phyloP scores from a whole-genome alignment of 2,329 filamentous ascomycete species.

The Dactylonectria macrodidyma region DNA sequence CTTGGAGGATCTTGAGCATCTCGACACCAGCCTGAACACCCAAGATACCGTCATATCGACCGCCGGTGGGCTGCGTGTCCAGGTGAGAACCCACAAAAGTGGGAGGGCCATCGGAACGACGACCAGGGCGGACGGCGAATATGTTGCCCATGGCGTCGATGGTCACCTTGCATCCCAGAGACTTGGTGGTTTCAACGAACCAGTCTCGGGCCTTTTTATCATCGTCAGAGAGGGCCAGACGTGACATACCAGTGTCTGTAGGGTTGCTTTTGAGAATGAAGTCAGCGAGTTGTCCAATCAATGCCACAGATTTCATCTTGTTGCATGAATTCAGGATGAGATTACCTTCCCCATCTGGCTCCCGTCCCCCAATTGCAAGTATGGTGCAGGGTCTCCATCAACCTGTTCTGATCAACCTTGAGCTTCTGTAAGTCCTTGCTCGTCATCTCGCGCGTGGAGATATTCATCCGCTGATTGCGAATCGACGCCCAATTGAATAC shows the following conservation, averaged over 20 bases:
- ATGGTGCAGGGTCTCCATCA: conserved; percentile 44
- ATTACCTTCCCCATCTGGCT: conserved; percentile 42
- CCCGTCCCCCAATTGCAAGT: conserved; percentile 43
- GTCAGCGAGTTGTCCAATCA: neutral
- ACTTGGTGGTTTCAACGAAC: conserved; percentile 77
- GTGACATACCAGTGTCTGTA: conserved; percentile 82
- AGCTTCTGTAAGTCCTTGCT: conserved; percentile 36
- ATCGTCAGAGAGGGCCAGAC: conserved; percentile 80
- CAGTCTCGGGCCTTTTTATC: conserved; percentile 84
- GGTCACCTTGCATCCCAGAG: conserved; percentile 76
- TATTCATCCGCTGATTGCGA: conserved; percentile 20
- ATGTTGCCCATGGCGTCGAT: conserved; percentile 86
- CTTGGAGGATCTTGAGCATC: conserved; percentile 77
- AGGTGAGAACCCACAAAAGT: conserved; percentile 79
- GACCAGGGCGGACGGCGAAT: conserved; percentile 80
- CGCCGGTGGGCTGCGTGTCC: conserved; percentile 76
- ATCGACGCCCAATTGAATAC: neutral
- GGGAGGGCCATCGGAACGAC: conserved; percentile 69
- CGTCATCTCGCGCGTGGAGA: conserved; percentile 43
- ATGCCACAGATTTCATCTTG: neutral
- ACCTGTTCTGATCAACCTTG: conserved; percentile 36
- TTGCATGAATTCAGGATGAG: neutral
- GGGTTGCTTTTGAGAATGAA: conserved; percentile 34
- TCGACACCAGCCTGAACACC: conserved; percentile 82
- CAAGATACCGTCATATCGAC: conserved; percentile 83